Percentiles rank a stretch among this genome's conserved stretches.
These are phyloP conservation scores for Graphiopsis chlorocephala DNA, from an alignment of 2,329 filamentous ascomycete species.

Conservation along the genomic window DNA sequence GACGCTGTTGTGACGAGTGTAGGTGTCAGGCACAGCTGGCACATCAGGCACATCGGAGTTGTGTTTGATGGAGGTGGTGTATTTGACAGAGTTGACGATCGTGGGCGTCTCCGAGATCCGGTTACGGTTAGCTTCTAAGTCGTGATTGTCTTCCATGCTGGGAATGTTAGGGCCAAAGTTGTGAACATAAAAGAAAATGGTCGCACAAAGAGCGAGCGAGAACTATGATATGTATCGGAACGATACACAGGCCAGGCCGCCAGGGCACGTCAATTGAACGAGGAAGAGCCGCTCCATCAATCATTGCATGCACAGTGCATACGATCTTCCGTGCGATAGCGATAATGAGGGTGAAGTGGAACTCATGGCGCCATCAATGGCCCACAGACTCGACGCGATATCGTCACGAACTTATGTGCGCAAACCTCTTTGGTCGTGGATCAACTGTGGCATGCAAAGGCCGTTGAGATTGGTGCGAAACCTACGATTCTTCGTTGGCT, in stretches of 20 bases:
- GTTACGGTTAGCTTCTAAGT: slow-evolving; percentile 5
- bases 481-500: neutral
- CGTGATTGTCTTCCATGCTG: neutral
- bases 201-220: neutral
- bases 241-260: neutral
- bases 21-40: neutral
- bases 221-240: neutral
- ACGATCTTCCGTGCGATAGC: neutral
- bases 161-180: neutral
- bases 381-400: neutral
- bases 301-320: neutral
- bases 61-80: neutral
- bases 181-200: neutral
- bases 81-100: slow-evolving; percentile 7
- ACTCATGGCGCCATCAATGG: neutral
- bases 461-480: neutral
- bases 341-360: neutral
- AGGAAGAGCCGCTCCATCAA: neutral
- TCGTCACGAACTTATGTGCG: neutral
- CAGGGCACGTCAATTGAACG: neutral
- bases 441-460: neutral
- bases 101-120: slow-evolving; percentile 9
- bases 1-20: neutral
- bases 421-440: neutral
- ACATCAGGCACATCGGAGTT: neutral